phyloP scores from a whole-genome alignment of 2,329 filamentous ascomycete genomes.

The Exophiala alcalophila region DNA sequence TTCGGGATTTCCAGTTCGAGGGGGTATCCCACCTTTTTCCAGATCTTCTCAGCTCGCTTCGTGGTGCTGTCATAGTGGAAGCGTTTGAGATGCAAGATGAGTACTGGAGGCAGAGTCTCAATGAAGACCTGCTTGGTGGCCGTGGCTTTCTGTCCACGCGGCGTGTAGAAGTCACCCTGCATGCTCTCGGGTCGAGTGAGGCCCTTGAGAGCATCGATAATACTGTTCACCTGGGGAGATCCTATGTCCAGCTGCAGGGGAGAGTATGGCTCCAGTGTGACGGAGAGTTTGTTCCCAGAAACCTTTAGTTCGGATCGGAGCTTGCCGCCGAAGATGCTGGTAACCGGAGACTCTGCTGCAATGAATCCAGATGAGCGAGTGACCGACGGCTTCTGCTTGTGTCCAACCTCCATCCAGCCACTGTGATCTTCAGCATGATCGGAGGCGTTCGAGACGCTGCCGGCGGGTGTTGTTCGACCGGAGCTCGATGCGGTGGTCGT shows the following conservation, averaged over 20 bases:
- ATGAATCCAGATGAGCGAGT: slow-evolving; percentile 80
- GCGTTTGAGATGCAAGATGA: slow-evolving; percentile 93
- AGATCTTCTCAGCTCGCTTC: slow-evolving; percentile 87
- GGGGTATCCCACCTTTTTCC: slow-evolving; percentile 96
- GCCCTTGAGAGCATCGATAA: slow-evolving; percentile 82
- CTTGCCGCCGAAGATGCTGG: slow-evolving; percentile 90
- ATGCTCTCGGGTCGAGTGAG: slow-evolving; percentile 81
- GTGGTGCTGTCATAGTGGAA: slow-evolving; percentile 89
- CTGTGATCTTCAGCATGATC: slow-evolving; percentile 49
- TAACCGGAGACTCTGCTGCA: slow-evolving; percentile 74
- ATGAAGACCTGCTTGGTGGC: slow-evolving; percentile 95
- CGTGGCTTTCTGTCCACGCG: slow-evolving; percentile 69
- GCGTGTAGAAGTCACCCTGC: slow-evolving; percentile 77
- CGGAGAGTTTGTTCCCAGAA: slow-evolving; percentile 81
- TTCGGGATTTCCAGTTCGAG: slow-evolving; percentile 90
- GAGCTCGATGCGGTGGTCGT: slow-evolving; percentile 44
- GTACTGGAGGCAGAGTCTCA: slow-evolving; percentile 81
- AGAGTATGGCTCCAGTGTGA: slow-evolving; percentile 91
- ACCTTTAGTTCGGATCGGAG: slow-evolving; percentile 85
- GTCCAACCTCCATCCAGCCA: slow-evolving; percentile 93
- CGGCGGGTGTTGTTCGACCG: slow-evolving; percentile 45
- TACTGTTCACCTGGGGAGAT: slow-evolving; percentile 79
- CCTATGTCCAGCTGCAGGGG: slow-evolving; percentile 93
- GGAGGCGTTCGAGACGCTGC: slow-evolving; percentile 44
- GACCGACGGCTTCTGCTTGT: slow-evolving; percentile 80